Evolutionary conservation across 176 grass and related monocot species (phyloP).

Genomic region (Juncus inflexus): DNA sequence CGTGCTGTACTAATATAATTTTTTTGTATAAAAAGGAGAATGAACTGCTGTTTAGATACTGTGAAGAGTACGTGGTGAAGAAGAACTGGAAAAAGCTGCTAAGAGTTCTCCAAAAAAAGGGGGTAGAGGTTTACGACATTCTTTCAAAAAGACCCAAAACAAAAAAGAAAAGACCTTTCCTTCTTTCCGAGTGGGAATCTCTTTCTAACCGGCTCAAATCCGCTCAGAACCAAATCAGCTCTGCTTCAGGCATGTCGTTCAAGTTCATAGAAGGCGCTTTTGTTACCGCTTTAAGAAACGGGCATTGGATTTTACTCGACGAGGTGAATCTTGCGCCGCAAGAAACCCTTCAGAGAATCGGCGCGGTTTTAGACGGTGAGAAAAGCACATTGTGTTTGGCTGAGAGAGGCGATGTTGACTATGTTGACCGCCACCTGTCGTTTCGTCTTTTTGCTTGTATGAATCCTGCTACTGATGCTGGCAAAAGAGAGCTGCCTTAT

Average conservation of each 20-base stretch:
- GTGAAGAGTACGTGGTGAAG: conserved; percentile 43
- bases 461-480: conserved; percentile 96
- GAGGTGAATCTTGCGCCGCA: conserved; percentile 95
- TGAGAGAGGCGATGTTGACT: conserved; percentile 87
- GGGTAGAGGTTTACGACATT: not conserved
- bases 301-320: conserved; percentile 96
- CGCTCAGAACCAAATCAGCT: conserved; percentile 48
- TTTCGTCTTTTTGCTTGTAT: conserved; percentile 95
- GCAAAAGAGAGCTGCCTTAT: conserved; percentile 80
- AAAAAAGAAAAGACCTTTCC: conserved; percentile 70
- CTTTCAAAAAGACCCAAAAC: conserved; percentile 7
- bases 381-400: conserved; percentile 79
- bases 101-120: conserved; percentile 25
- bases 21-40: conserved; percentile 53
- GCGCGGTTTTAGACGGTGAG: conserved; percentile 74
- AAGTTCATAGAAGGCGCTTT: conserved; percentile 91
- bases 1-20: conserved; percentile 7
- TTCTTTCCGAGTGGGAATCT: conserved; percentile 56
- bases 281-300: conserved; percentile 75
- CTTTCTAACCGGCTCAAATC: conserved; percentile 48
- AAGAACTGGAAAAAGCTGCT: conserved; percentile 80
- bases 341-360: conserved; percentile 96
- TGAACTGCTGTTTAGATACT: conserved; percentile 29
- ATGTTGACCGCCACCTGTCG: conserved; percentile 65
- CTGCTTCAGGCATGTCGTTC: conserved; percentile 58